Conservation (phyloP, 495 filamentous ascomycete genomes). For the Tuber melanosporum region DNA sequence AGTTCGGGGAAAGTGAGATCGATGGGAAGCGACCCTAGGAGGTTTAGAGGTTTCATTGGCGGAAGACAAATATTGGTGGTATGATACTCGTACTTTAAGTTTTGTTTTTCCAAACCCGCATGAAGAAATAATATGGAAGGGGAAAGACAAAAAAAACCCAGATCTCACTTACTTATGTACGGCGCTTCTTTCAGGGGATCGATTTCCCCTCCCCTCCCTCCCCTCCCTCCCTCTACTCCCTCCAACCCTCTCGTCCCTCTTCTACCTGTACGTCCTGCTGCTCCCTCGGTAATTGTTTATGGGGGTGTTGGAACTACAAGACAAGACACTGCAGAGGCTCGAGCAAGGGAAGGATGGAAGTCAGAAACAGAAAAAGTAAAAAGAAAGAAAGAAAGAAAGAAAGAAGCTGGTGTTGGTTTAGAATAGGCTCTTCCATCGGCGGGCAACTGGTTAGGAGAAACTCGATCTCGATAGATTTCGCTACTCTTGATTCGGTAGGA, state of each 20-base stretch:
- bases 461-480: conserved; percentile 6
- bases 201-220: background rate
- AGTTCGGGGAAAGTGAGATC: background rate
- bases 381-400: background rate
- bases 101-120: background rate
- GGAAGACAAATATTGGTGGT: background rate
- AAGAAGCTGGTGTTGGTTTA: background rate
- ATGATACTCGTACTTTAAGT: background rate
- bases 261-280: background rate
- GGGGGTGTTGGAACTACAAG: background rate
- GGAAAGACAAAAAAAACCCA: background rate
- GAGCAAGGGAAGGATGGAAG: background rate
- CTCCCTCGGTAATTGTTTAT: background rate
- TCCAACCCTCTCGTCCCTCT: background rate
- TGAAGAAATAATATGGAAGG: background rate
- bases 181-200: background rate
- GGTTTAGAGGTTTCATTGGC: background rate
- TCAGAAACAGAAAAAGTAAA: background rate
- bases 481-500: background rate
- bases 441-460: background rate
- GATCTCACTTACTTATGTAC: background rate
- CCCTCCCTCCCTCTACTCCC: background rate
- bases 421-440: background rate
- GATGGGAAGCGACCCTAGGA: background rate
- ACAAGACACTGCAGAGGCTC: background rate